Evolutionary conservation across 805 yeast species (phyloP), one percentile per base, ranked within the genome.

Genomic region (Alloascoidea africana): DNA sequence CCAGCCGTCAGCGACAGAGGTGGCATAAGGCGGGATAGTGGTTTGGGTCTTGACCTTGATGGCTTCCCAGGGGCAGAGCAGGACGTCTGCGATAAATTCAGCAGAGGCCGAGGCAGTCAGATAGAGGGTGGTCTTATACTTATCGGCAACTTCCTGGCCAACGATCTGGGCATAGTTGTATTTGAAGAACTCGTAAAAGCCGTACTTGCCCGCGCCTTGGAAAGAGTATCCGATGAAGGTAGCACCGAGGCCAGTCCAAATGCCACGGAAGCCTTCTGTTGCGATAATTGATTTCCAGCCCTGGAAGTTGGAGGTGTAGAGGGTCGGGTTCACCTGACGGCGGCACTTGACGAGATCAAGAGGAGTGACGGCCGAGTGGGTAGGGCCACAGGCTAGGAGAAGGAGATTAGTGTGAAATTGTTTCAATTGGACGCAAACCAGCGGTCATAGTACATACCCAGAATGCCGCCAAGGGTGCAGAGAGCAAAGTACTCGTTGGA

Each of bases 291-390:
- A 61, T 38, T 61, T 62, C 68, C 82, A 78, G n/a, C 85, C 91
- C 45, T 73, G 76, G 18, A 75, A 36, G 45, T 78, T 81, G 35
- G 82, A 71, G 44, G 61, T 65, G 56, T 83, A 83, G 13, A 81
- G 50, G 0, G 59, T 41, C 0, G 86, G 56, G 47, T 79, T 66
- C 14, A 83, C 93, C 55, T 83, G 94, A 45, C 84, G 65, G 53
- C 93, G 72, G 58, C 87, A 78, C 62, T 89, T 89, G 54, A 91
- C 93, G 39, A 91, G 63, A 61, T 89, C 98, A 41, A 89, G 66
- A 3, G 97, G 97, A 4, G 96, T 83, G 17, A 91, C 93, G 2
- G 81, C 72, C 1, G 95, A 75, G 58, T 89, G 98, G 11, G 97
- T 89, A 23, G 97, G 96, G 13, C 96, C 96, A 66, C 97, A 89